phyloP scores from a whole-genome alignment of 2,329 filamentous ascomycete species.

The Alternaria infectoria region DNA sequence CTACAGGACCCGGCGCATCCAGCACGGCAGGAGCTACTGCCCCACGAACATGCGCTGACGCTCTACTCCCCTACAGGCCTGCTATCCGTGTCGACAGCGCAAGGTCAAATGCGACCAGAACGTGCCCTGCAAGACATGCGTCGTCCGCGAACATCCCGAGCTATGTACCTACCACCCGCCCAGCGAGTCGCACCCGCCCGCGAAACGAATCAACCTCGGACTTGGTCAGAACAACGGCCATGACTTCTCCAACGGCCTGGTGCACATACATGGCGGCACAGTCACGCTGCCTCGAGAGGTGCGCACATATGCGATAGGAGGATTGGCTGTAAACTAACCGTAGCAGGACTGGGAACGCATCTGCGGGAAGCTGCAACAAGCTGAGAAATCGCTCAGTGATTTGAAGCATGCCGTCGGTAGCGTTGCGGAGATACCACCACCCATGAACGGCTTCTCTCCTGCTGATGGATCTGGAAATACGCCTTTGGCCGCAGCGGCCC shows the following conservation, averaged over 20 bases:
- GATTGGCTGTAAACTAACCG: constrained; percentile 23
- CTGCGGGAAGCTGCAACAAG: constrained; percentile 55
- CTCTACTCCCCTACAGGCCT: constrained; percentile 41
- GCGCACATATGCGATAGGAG: constrained; percentile 2
- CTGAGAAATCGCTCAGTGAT: constrained; percentile 56
- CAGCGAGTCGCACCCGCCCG: constrained; percentile 48
- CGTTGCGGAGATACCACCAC: constrained; percentile 44
- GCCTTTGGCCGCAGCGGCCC: constrained; percentile 41
- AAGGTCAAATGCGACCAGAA: constrained; percentile 57
- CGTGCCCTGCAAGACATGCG: constrained; percentile 58
- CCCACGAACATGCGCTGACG: constrained; percentile 29
- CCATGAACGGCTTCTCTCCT: constrained; percentile 43
- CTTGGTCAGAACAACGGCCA: constrained; percentile 42
- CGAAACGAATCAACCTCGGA: constrained; percentile 46
- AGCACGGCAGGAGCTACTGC: constrained; percentile 9
- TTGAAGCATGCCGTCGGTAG: constrained; percentile 50
- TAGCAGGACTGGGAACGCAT: constrained; percentile 55
- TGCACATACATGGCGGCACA: constrained; percentile 48
- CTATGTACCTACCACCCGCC: constrained; percentile 54
- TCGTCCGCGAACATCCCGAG: constrained; percentile 59
- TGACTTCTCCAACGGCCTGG: constrained; percentile 48
- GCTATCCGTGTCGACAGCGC: constrained; percentile 57
- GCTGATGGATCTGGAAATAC: constrained; percentile 38
- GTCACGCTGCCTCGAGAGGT: constrained; percentile 50
- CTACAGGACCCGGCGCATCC: constrained; percentile 21